Percentiles rank a stretch among this genome's conserved stretches.
These are phyloP conservation scores for Coemansia sp. DNA, from an alignment of 192 early-diverging fungal species.

Conservation along the genomic window DNA sequence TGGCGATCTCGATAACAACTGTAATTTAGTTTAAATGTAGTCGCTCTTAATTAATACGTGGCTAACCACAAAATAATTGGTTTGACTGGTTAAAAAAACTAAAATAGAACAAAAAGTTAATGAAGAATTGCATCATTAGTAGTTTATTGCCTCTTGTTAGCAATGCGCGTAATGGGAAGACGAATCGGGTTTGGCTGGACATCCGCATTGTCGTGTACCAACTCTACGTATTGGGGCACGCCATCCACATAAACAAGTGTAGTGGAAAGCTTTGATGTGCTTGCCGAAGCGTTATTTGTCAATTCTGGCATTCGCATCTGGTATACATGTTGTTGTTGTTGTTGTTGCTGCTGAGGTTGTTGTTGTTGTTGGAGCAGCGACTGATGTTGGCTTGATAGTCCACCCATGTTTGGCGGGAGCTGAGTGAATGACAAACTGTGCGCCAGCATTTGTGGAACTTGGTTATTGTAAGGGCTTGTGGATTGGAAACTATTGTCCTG, in stretches of 20 bases:
- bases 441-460: background rate
- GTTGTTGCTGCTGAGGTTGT: too few species aligned
- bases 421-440: background rate
- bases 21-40: background rate
- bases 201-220: conserved; percentile 26
- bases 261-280: conserved; percentile 25
- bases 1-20: background rate
- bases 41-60: background rate
- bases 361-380: background rate
- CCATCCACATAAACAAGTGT: conserved; percentile 40
- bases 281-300: background rate
- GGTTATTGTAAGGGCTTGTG: background rate
- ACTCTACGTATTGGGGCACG: conserved; percentile 34
- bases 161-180: conserved; percentile 34
- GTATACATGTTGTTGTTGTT: background rate
- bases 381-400: background rate
- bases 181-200: conserved; percentile 42
- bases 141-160: conserved; percentile 10
- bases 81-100: background rate
- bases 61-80: background rate
- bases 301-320: background rate
- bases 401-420: background rate
- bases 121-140: background rate
- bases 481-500: background rate
- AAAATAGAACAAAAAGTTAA: conserved; percentile 1